Evolutionary conservation across 2,329 filamentous ascomycete genomes (phyloP), one percentile per base, ranked within the genome.

Genomic region (Daldinia sp.): DNA sequence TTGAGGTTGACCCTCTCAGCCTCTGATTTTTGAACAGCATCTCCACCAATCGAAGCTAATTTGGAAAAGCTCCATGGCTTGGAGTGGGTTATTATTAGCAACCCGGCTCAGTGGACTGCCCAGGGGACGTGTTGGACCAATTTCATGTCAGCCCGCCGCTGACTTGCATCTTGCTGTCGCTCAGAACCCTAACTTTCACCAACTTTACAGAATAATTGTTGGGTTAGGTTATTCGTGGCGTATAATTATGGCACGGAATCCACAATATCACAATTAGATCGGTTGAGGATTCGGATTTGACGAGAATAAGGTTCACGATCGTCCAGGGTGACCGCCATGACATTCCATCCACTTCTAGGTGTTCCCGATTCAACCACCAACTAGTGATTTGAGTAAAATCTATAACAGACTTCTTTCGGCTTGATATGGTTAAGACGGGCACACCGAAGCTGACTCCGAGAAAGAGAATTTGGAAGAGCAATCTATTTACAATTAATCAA

Each of bases 41-140:
- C 64, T 27, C 50, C 64, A 43, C 25, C 23, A 11, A 37, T 50
- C 50, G 48, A 60, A 35, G 51, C 58, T 45, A 51, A 64, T 65
- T 49, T 32, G 47, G 54, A 55, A 61, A 61, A 11, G 41, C 37
- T 48, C 62, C 58, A 53, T 32, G 37, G 21, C 51, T 45, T 61
- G 39, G 32, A 8, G 48, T 49, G 41, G 45, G 41, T 65, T 68
- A 68, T 68, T 68, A 63, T 64, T 64, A 65, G 59, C 57, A 61
- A 50, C 57, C 45, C n/a, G 32, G 45, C 37, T 25, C 39, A 45
- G 39, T 17, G 43, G 29, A 34, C 54, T 64, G 57, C n/a, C n/a
- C n/a, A 50, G 47, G 29, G 30, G 13, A 23, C 30, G 15, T 48
- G 53, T 35, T 50, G 54, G 47, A 50, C 27, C 25, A 48, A 45